Percentiles rank a stretch among this genome's conserved stretches.
These are phyloP conservation scores for Albifimbria verrucaria DNA, from an alignment of 2,329 filamentous ascomycete species.

Conservation along the genomic window DNA sequence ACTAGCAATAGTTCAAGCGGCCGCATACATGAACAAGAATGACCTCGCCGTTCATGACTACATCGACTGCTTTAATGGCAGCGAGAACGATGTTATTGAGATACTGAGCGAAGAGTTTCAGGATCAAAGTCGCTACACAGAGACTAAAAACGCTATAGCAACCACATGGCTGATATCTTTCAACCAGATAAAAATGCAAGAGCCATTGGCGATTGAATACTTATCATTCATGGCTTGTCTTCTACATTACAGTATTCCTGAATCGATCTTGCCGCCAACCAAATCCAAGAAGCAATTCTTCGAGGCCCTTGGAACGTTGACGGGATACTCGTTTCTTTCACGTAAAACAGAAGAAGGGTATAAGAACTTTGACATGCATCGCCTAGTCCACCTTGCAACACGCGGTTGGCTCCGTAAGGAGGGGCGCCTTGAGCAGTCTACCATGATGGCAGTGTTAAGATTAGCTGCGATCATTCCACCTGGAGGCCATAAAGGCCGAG, in stretches of 20 bases:
- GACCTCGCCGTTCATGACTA: constrained; percentile 26
- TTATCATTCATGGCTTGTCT: neutral
- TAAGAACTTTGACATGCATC: neutral
- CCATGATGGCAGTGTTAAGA: neutral
- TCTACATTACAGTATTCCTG: neutral
- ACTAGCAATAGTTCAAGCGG: constrained; percentile 34
- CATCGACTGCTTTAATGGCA: constrained; percentile 24
- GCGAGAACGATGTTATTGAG: constrained; percentile 22
- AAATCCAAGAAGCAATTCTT: neutral
- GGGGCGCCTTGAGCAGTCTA: neutral
- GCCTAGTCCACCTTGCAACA: neutral
- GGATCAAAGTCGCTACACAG: constrained; percentile 29
- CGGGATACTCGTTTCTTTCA: neutral
- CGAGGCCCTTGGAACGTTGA: neutral
- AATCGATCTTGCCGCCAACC: neutral
- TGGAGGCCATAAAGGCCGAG: neutral
- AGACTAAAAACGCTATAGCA: constrained; percentile 30
- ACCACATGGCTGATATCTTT: constrained; percentile 24
- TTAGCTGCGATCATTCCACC: neutral
- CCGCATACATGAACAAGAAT: constrained; percentile 36
- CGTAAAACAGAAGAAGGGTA: neutral
- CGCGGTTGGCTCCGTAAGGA: neutral
- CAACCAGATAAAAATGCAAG: neutral
- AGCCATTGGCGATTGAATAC: neutral
- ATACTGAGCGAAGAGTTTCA: constrained; percentile 22